A percentile compares a stretch with the other conserved stretches of the same genome.
Evolutionary conservation across 768 basidiomycete species (phyloP).

Genomic region (Naematelia aurantialba): DNA sequence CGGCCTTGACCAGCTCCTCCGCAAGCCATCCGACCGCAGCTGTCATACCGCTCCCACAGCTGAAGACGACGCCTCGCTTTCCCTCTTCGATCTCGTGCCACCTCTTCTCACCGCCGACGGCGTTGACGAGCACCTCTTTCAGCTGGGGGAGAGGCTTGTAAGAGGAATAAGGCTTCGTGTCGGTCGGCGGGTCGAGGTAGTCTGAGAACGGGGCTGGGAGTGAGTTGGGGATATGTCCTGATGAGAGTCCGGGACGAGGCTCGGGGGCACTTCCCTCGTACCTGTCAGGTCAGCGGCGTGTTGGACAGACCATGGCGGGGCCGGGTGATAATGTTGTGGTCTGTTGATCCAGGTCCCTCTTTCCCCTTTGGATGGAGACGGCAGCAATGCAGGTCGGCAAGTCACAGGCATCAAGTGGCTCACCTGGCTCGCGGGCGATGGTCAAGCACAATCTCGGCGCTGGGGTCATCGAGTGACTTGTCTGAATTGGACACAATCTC

Average conservation of each 20-base stretch:
- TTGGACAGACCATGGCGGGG: not conserved
- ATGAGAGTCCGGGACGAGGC: slow-evolving; percentile 78
- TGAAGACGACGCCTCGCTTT: slow-evolving; percentile 62
- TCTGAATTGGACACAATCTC: slow-evolving; percentile 71
- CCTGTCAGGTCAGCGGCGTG: slow-evolving; percentile 52
- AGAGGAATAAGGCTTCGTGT: slow-evolving; percentile 56
- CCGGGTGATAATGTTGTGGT: too few relatives aligned
- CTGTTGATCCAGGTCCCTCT: too few relatives aligned
- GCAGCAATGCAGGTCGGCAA: too few relatives aligned
- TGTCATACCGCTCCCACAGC: slow-evolving; percentile 98
- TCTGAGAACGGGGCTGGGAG: slow-evolving; percentile 75
- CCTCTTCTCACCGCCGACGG: slow-evolving; percentile 59
- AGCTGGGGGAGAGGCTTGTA: slow-evolving; percentile 62
- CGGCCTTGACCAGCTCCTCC: slow-evolving; percentile 60
- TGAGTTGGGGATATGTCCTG: slow-evolving; percentile 88
- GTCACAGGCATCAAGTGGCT: slow-evolving; percentile 34
- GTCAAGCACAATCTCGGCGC: slow-evolving; percentile 73
- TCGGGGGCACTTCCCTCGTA: slow-evolving; percentile 79
- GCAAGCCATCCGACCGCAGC: slow-evolving; percentile 91
- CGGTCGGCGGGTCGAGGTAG: slow-evolving; percentile 59
- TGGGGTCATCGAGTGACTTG: slow-evolving; percentile 51
- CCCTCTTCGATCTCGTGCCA: slow-evolving; percentile 61
- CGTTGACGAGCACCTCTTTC: slow-evolving; percentile 59
- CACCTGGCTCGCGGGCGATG: slow-evolving; percentile 77
- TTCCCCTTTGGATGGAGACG: too few relatives aligned